Base-by-base conservation (phyloP, 345 rosid genomes). In the Corchorus olitorius region DNA sequence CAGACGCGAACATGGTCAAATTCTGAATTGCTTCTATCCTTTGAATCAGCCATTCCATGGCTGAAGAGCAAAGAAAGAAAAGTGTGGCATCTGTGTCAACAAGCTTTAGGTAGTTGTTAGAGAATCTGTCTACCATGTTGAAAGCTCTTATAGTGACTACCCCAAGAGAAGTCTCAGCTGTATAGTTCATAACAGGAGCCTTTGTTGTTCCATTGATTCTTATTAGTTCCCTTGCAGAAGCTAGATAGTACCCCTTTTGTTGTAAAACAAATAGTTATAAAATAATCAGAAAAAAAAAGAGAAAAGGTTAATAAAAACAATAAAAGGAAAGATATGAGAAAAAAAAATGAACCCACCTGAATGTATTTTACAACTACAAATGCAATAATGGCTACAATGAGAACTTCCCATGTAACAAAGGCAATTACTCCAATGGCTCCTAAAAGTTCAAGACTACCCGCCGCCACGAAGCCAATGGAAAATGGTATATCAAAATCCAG, bases 161-260 rank as follows among this genome's bases (percentile, higher is more conserved):
- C 43, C 96, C 96, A 2, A 83, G 93, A 70, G 96, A 88, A 72
- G 98, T 94, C 86, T 94, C 97, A 9, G 96, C 84, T 63, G 96
- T 91, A 73, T 85, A 88, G 48, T 89, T 94, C 97, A 92, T 89
- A 17, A 94, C 89, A 2, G 98, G 98, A 73, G 98, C 96, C 78
- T 94, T 94, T 48, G 98, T 94, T n/a, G 93, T 94, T 76, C 98
- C 98, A 5, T 88, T 94, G 73, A 94, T 94, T 77, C 98, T 83
- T 66, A 88, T 88, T 45, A 94, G 80, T 78, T 94, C 97, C 41
- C 90, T 85, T 3, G 98, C 94, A 52, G 98, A 83, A n/a, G 93
- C 88, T 76, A 88, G 72, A 81, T 91, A 92, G 79, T 92, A 94
- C 35, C 61, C 88, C 98, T 93, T 73, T 41, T 5, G 10, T 19